Conservation (phyloP, 805 yeast species). For the Saccharomycopsis capsularis region DNA sequence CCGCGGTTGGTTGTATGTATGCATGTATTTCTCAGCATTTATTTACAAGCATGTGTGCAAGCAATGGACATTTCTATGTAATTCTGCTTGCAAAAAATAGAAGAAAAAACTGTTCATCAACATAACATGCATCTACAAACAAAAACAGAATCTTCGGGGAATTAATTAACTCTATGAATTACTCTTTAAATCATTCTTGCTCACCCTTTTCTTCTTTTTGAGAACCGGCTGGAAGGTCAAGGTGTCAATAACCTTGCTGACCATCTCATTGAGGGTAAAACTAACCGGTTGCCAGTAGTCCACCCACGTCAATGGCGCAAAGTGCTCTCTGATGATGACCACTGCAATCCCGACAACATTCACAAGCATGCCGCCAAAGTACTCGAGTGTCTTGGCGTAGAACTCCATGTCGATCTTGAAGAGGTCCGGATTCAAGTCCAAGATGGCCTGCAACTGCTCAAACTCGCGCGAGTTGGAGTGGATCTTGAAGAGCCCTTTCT, state of each 20-base stretch:
- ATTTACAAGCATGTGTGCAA: no score
- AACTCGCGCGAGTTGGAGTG: not conserved
- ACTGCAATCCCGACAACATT: not conserved
- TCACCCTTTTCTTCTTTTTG: not conserved
- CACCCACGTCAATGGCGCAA: not conserved
- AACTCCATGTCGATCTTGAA: not conserved
- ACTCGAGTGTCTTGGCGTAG: slow-evolving; percentile 11
- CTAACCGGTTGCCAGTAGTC: not conserved
- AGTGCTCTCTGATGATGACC: not conserved
- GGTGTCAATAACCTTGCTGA: not conserved
- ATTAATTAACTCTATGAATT: no score
- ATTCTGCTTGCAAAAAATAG: no score
- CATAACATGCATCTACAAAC: no score
- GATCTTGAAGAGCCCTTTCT: not conserved
- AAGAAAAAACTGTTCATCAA: no score
- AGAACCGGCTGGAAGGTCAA: not conserved
- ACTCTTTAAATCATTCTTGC: not conserved
- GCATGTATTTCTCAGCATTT: no score
- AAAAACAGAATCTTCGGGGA: no score
- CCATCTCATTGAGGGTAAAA: not conserved
- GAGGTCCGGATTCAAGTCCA: not conserved
- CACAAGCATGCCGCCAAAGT: slow-evolving; percentile 13
- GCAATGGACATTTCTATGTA: no score
- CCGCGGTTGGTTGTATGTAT: no score
- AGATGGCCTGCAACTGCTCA: not conserved